Conservation (phyloP, 139 green algal species). For the Zygnema cylindricum region DNA sequence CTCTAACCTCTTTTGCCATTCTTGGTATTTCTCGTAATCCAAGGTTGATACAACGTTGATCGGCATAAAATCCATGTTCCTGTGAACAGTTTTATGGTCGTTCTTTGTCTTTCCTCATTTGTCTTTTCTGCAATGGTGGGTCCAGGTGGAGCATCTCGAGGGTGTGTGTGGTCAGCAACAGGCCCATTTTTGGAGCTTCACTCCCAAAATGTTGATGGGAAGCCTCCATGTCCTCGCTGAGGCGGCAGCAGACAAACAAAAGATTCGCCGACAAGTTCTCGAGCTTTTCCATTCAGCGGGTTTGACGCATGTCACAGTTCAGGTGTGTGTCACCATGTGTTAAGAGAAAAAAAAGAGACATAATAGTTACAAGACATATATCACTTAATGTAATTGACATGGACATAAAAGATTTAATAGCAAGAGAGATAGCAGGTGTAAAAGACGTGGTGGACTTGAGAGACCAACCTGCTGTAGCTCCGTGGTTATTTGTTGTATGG, state of each 20-base stretch:
- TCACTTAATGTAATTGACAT: not conserved
- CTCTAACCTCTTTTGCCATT: too few species aligned
- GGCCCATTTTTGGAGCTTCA: conserved; percentile 54
- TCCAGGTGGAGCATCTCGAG: conserved; percentile 30
- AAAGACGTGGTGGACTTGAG: too few species aligned
- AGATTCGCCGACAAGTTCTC: conserved; percentile 11
- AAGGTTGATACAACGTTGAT: too few species aligned
- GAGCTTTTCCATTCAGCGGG: conserved; percentile 43
- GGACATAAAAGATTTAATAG: too few species aligned
- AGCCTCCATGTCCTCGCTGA: conserved; percentile 24
- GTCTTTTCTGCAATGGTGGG: too few species aligned
- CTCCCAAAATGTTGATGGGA: conserved; percentile 42
- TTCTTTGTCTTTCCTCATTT: too few species aligned
- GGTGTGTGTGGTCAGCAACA: conserved; percentile 25
- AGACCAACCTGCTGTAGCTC: too few species aligned
- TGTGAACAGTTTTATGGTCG: too few species aligned
- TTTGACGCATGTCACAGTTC: conserved; percentile 31
- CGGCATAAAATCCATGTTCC: too few species aligned
- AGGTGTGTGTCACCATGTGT: conserved; percentile 2
- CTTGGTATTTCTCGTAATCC: too few species aligned
- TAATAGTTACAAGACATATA: not conserved
- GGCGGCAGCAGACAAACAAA: conserved; percentile 18
- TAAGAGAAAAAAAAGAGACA: not conserved
- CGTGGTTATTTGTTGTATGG: too few species aligned
- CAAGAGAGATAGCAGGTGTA: not conserved